phyloP scores from a whole-genome alignment of 2,329 filamentous ascomycete genomes.

The Fusarium foetens region DNA sequence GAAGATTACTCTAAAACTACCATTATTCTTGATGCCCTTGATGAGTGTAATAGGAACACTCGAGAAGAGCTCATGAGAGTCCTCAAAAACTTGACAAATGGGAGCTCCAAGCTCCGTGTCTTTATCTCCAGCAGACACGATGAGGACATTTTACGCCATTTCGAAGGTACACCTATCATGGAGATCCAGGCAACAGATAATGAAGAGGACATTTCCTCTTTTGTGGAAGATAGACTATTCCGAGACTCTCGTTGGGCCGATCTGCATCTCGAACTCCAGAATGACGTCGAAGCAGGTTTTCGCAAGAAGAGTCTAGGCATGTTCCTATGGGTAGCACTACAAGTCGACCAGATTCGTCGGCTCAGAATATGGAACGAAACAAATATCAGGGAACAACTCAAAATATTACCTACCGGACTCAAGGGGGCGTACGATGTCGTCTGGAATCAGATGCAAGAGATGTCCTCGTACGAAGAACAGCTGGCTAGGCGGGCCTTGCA shows the following conservation, averaged over 20 bases:
- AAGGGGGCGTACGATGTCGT: rapidly evolving
- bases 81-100: rapidly evolving
- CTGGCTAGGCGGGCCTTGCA: rapidly evolving
- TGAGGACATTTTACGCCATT: rapidly evolving
- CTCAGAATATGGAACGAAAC: rapidly evolving
- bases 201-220: rapidly evolving
- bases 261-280: rapidly evolving
- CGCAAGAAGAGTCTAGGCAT: background rate
- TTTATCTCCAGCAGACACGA: rapidly evolving
- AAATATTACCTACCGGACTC: rapidly evolving
- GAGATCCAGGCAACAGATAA: rapidly evolving
- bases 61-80: background rate
- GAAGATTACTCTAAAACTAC: rapidly evolving
- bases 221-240: rapidly evolving
- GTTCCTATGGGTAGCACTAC: background rate
- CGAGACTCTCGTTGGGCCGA: rapidly evolving
- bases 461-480: rapidly evolving
- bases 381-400: rapidly evolving
- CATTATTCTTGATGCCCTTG: rapidly evolving
- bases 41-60: background rate
- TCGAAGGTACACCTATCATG: rapidly evolving
- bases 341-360: rapidly evolving
- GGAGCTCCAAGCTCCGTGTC: rapidly evolving
- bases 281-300: rapidly evolving
- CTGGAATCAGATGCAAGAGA: background rate